Percentiles rank a stretch among this genome's conserved stretches.
phyloP scores from a whole-genome alignment of 1,284 basidiomycete genomes.

The Melampsora larici-populina region DNA sequence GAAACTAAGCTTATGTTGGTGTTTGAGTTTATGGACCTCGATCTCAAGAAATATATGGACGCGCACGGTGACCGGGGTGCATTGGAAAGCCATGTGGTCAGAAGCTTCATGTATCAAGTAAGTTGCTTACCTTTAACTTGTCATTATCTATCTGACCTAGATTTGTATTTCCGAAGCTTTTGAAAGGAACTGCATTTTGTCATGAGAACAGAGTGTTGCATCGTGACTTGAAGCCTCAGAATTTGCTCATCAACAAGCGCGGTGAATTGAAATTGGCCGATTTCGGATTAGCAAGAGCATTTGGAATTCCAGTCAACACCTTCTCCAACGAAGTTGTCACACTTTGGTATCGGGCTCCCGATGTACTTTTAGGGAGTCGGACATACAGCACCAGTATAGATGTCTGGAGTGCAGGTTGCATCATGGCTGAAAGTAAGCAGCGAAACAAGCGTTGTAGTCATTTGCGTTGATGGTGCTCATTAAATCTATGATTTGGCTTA shows the following conservation, averaged over 20 bases:
- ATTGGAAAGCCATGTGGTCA: constrained; percentile 85
- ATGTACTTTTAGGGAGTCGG: constrained; percentile 91
- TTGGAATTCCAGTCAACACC: constrained; percentile 92
- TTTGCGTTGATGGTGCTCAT: background rate
- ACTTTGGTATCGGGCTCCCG: constrained; percentile 97
- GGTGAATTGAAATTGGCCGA: constrained; percentile 91
- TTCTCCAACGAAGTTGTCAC: constrained; percentile 95
- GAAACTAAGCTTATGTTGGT: constrained; percentile 98
- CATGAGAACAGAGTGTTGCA: constrained; percentile 98
- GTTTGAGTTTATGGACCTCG: constrained; percentile 97
- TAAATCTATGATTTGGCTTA: background rate
- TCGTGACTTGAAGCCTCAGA: constrained; percentile 95
- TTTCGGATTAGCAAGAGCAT: constrained; percentile 67
- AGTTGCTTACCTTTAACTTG: background rate
- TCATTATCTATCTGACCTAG: constrained; percentile 51
- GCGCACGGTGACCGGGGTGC: constrained; percentile 93
- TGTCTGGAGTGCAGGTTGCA: constrained; percentile 98
- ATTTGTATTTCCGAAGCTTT: constrained; percentile 93
- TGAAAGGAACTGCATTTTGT: constrained; percentile 97
- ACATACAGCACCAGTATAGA: constrained; percentile 99
- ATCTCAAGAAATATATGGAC: constrained; percentile 99
- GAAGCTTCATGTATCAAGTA: constrained; percentile 71
- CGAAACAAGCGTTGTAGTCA: background rate
- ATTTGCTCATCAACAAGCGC: constrained; percentile 92
- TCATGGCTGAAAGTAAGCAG: constrained; percentile 72